Evolutionary conservation across 352 stramenopile species (phyloP), one percentile per base, ranked within the genome.

Genomic region (Phytopythium boreale): DNA sequence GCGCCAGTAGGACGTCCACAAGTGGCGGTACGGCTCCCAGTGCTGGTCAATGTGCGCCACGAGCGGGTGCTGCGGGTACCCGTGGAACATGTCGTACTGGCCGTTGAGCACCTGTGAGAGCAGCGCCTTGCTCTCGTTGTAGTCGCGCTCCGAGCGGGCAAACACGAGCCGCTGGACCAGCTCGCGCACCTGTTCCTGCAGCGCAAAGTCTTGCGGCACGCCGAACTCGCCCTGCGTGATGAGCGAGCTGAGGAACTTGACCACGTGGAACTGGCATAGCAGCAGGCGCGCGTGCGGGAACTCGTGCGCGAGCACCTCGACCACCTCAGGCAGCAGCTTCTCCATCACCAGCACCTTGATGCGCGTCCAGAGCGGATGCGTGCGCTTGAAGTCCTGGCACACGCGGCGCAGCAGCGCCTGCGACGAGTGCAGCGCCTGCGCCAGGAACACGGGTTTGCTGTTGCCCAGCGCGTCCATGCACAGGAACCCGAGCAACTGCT

Each of bases 361-460:
- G 37, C 77, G 71, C 27, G 55, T 71, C 82, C 82, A 91, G 26
- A 68, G 74, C 19, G 80, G 82, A 51, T 91, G 82, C 14, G 82
- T 91, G 8, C 82, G 79, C 66, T 91, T 91, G 47, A 91, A 89
- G 61, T 91, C 82, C 31, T 84, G 78, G 47, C 80, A 89, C 31
- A 88, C 83, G 49, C 82, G 78, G 50, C 71, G 80, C 11, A 91
- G 64, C 36, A 91, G 52, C 39, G 78, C 75, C 22, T 69, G 62
- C 9, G 77, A 82, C 39, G 76, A 78, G 64, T 83, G 68, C 46
- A 77, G 72, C 27, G 82, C 84, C 41, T 81, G 78, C 14, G 71
- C 70, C 2, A 91, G 29, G 59, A 88, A 91, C 36, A 88, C 76
- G 4, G 82, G 82, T 46, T 86, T 88, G 41, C 73, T 73, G 44